Evolutionary conservation across 805 yeast genomes (phyloP).

Genomic region (Candida caryicola): DNA sequence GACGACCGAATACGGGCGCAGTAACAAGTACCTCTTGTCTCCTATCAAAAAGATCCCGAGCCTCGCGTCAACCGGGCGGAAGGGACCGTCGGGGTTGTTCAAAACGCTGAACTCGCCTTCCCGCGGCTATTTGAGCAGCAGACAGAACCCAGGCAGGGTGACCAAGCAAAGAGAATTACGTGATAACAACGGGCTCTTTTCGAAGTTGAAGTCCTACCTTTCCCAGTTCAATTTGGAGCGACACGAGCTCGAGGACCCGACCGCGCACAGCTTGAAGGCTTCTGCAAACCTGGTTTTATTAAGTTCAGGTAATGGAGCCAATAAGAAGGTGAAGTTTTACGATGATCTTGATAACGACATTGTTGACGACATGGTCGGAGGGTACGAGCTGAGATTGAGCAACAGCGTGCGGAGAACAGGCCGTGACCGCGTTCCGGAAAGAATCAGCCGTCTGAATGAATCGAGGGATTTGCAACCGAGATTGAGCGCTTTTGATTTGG

Average conservation of each 20-base stretch:
- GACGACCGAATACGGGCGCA: no score
- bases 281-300: constrained; percentile 16
- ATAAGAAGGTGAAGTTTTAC: background rate
- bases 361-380: constrained; percentile 13
- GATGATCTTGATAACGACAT: constrained; percentile 13
- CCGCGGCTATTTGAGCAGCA: background rate
- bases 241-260: constrained; percentile 12
- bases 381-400: background rate
- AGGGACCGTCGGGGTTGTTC: background rate
- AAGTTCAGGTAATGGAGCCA: background rate
- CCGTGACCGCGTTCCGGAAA: background rate
- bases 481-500: background rate
- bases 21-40: background rate
- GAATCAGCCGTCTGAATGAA: background rate
- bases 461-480: no score
- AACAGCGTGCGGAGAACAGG: no score
- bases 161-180: background rate
- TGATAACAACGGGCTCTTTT: constrained; percentile 1
- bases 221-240: constrained; percentile 12
- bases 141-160: background rate
- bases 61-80: background rate
- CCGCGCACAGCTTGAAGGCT: constrained; percentile 13
- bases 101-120: background rate
- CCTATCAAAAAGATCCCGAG: background rate
- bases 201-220: constrained; percentile 13